Percentiles rank a stretch among this genome's conserved stretches.
phyloP scores from a whole-genome alignment of 306 rosid genomes.

The Trifolium repens region DNA sequence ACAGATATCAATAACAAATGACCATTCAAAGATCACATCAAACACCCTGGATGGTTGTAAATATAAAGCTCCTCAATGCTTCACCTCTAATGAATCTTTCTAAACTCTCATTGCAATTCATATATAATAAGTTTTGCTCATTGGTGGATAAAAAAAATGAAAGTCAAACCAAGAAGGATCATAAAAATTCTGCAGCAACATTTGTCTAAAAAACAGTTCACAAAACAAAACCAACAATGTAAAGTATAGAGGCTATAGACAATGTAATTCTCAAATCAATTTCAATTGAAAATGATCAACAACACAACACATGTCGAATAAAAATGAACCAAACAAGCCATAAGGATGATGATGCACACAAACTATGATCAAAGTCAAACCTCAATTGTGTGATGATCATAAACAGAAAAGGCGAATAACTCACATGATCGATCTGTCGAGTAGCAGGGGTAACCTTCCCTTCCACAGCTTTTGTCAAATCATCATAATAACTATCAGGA shows the following conservation, averaged over 20 bases:
- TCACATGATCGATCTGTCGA: constrained; percentile 95
- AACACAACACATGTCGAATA: constrained; percentile 14
- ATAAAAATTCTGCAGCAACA: constrained; percentile 36
- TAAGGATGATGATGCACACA: not conserved
- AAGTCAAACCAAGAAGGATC: not conserved
- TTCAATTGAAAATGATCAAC: constrained; percentile 14
- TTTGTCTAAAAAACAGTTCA: constrained; percentile 15
- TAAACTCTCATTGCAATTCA: constrained; percentile 30
- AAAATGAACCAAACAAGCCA: constrained; percentile 35
- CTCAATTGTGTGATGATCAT: constrained; percentile 22
- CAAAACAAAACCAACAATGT: constrained; percentile 10
- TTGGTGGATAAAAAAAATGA: not conserved
- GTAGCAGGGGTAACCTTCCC: constrained; percentile 98
- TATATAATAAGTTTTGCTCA: constrained; percentile 5
- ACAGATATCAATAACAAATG: constrained; percentile 24
- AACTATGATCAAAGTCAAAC: constrained; percentile 27
- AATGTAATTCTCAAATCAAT: constrained; percentile 22
- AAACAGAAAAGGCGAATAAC: constrained; percentile 34
- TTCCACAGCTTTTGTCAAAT: constrained; percentile 79
- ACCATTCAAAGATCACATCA: constrained; percentile 12
- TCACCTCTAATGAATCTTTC: constrained; percentile 8
- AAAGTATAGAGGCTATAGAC: not conserved
- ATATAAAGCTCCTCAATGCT: constrained; percentile 11
- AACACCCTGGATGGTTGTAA: constrained; percentile 23
- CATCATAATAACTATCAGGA: constrained; percentile 96